Evolutionary conservation across 129 eudicot species (phyloP), one percentile per base, ranked within the genome.

Genomic region (Escallonia rubra): DNA sequence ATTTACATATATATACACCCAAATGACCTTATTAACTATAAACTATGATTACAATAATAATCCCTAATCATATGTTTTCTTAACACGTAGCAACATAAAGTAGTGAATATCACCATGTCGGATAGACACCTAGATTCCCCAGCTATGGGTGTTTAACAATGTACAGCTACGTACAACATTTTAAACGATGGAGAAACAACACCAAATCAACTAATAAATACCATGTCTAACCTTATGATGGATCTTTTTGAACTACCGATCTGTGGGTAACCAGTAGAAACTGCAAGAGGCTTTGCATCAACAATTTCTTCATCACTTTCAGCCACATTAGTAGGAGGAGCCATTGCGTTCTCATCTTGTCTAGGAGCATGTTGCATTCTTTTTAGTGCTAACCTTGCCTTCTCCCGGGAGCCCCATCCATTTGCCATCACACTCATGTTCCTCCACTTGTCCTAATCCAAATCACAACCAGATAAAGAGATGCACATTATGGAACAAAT

Each of bases 401-500:
- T 89, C 83, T 86, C 96, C 50, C 96, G 68, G 7, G 96, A 89
- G 38, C 98, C 96, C 85, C 86, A 86, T 71, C 96, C 98, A 76
- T 89, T 93, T 45, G 96, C 87, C 95, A 93, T 89, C 46, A 93
- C 98, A 74, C 98, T 88, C 96, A 93, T 86, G 87, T 93, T 93
- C 86, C 98, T 84, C 98, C 98, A 93, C 79, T 93, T 93, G 80
- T 93, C 96, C 96, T 86, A 52, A 67, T 63, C 42, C 41, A 83
- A 51, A 72, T 43, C 3, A 42, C 55, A 69, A 54, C n/a, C 57
- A 59, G 10, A 65, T 48, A 63, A 10, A 55, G n/a, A 41, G 67
- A 44, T 41, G 39, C 7, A 5, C 43, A 2, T 23, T 23, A 23
- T 23, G 34, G 34, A 23, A 23, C 34, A 23, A 23, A 23, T 23